A percentile compares a stretch with the other conserved stretches of the same genome.
Evolutionary conservation across 495 filamentous ascomycete species (phyloP).

Genomic region (Penicillium bialowiezense): DNA sequence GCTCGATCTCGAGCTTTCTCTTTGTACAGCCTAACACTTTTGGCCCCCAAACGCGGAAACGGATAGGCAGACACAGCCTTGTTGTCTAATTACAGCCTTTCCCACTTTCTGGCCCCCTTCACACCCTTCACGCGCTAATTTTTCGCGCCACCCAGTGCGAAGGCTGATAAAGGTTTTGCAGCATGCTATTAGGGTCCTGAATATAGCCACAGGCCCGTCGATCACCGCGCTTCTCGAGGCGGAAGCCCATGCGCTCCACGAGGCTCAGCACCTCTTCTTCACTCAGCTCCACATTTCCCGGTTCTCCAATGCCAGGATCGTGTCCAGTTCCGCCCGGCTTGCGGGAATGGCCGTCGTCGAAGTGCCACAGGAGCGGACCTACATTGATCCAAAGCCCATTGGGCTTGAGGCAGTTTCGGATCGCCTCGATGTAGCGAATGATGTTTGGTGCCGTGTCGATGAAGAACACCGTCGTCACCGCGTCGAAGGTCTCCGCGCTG

Average conservation of each 20-base stretch:
- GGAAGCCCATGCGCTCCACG: constrained; percentile 74
- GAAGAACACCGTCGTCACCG: constrained; percentile 88
- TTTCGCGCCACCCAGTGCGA: constrained; percentile 86
- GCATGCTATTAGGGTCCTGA: constrained; percentile 77
- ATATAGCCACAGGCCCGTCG: constrained; percentile 72
- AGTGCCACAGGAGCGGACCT: constrained; percentile 91
- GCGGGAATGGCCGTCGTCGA: constrained; percentile 54
- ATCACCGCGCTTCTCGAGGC: constrained; percentile 54
- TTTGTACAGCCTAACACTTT: too few relatives aligned
- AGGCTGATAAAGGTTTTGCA: constrained; percentile 73
- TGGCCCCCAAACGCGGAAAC: constrained; percentile 3
- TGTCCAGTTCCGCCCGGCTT: constrained; percentile 18
- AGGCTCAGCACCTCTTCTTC: constrained; percentile 81
- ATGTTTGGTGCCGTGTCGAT: constrained; percentile 95
- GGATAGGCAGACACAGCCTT: background rate
- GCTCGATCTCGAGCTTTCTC: background rate
- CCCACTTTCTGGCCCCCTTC: background rate
- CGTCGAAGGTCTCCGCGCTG: constrained; percentile 65
- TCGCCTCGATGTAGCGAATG: constrained; percentile 80
- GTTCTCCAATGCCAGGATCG: constrained; percentile 64
- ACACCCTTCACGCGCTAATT: constrained; percentile 13
- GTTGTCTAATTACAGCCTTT: constrained; percentile 3
- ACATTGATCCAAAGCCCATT: constrained; percentile 86
- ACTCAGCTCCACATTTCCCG: constrained; percentile 81
- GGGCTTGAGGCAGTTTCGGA: constrained; percentile 70